Evolutionary conservation across 1,284 basidiomycete genomes (phyloP).

Genomic region (Cutaneotrichosporon mucoides): DNA sequence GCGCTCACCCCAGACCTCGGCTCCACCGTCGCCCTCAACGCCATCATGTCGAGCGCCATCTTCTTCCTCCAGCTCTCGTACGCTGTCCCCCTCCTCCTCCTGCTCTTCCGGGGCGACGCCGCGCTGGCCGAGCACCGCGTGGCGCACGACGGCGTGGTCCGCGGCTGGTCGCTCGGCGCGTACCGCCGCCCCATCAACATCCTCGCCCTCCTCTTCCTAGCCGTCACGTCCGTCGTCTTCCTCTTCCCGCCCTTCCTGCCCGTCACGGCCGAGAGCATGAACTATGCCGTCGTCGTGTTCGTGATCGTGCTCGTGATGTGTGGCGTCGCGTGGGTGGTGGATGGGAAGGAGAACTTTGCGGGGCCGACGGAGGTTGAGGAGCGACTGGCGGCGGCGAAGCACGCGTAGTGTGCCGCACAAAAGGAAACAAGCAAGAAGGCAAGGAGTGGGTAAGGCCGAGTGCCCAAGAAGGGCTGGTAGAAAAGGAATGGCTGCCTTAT

Average conservation of each 20-base stretch:
- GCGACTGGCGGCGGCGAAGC: conserved; percentile 4
- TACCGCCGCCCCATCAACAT: conserved; percentile 30
- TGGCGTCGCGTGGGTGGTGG: conserved; percentile 42
- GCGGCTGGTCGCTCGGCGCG: too few relatives aligned
- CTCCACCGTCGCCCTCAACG: conserved; percentile 54
- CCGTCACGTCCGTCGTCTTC: conserved; percentile 52
- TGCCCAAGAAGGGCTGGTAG: too few relatives aligned
- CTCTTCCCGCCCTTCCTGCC: conserved; percentile 52
- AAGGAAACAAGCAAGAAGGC: too few relatives aligned
- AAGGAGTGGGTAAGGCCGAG: too few relatives aligned
- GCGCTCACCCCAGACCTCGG: conserved; percentile 47
- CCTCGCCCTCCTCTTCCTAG: conserved; percentile 46
- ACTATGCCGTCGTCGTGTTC: conserved; percentile 48
- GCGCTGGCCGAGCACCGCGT: conserved; percentile 24
- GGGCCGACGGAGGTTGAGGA: conserved; percentile 46
- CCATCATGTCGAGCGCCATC: conserved; percentile 45
- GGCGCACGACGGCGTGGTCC: background rate
- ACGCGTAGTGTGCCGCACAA: background rate
- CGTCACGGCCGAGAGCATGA: conserved; percentile 47
- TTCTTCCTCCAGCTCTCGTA: conserved; percentile 31
- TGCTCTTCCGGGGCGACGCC: conserved; percentile 48
- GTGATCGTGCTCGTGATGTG: conserved; percentile 38
- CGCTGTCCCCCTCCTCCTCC: conserved; percentile 45
- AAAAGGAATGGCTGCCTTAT: too few relatives aligned
- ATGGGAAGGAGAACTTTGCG: conserved; percentile 43